These are phyloP conservation scores for Candida ponderosae DNA, from an alignment of 805 yeast genomes.

Conservation along the genomic window DNA sequence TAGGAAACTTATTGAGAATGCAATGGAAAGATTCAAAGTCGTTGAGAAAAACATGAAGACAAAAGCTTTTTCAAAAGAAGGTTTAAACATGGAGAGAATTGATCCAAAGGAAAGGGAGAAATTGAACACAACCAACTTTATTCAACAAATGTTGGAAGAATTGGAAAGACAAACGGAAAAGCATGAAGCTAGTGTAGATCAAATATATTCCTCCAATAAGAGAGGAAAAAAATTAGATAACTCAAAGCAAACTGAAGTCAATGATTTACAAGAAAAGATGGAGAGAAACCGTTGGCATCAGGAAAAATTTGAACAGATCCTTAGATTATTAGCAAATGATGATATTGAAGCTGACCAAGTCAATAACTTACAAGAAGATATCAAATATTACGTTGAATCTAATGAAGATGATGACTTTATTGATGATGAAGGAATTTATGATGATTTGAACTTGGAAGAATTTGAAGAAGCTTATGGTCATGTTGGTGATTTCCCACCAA, in stretches of 20 bases:
- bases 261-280: slow-evolving; percentile 51
- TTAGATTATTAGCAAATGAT: slow-evolving; percentile 73
- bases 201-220: slow-evolving; percentile 40
- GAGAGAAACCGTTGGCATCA: slow-evolving; percentile 79
- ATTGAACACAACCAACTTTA: slow-evolving; percentile 61
- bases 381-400: slow-evolving; percentile 86
- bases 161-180: slow-evolving; percentile 74
- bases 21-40: slow-evolving; percentile 94
- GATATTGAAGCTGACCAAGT: slow-evolving; percentile 71
- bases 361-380: slow-evolving; percentile 76
- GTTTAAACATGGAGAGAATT: slow-evolving; percentile 62
- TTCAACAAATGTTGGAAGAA: slow-evolving; percentile 69
- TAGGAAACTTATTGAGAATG: slow-evolving; percentile 57
- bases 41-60: slow-evolving; percentile 91
- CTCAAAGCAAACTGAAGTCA: slow-evolving; percentile 47
- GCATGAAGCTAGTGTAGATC: slow-evolving; percentile 64
- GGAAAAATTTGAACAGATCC: slow-evolving; percentile 65
- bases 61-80: slow-evolving; percentile 91
- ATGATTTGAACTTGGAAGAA: slow-evolving; percentile 67
- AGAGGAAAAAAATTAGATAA: slow-evolving; percentile 53
- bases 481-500: slow-evolving; percentile 30
- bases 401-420: slow-evolving; percentile 90
- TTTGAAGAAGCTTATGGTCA: slow-evolving; percentile 45
- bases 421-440: slow-evolving; percentile 90
- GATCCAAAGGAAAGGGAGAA: slow-evolving; percentile 81